These are phyloP conservation scores for Termitomyces bulborhizus DNA, from an alignment of 768 basidiomycete species.

Conservation along the genomic window DNA sequence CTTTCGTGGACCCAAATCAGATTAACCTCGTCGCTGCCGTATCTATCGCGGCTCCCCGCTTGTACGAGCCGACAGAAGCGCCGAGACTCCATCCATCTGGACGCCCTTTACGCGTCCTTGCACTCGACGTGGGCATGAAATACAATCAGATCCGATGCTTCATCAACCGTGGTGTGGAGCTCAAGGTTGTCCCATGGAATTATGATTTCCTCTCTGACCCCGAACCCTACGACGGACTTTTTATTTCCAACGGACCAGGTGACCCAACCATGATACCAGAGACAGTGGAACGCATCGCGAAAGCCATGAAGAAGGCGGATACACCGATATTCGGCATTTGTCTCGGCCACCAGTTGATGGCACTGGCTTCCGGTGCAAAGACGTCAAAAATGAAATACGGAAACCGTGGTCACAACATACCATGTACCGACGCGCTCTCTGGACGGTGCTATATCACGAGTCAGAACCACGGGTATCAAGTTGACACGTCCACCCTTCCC, in stretches of 20 bases:
- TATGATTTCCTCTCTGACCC: conserved; percentile 79
- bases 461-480: conserved; percentile 98
- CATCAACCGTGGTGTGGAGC: conserved; percentile 82
- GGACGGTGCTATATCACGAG: conserved; percentile 99
- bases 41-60: conserved; percentile 60
- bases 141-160: conserved; percentile 99
- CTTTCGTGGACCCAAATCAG: conserved; percentile 84
- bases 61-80: conserved; percentile 56
- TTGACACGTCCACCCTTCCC: conserved; percentile 75
- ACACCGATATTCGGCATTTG: conserved; percentile 97
- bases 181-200: conserved; percentile 98
- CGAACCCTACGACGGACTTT: conserved; percentile 89
- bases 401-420: conserved; percentile 98
- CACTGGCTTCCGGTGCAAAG: conserved; percentile 87
- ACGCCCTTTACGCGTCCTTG: conserved; percentile 76
- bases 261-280: conserved; percentile 80
- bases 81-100: conserved; percentile 71
- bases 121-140: conserved; percentile 99
- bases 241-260: conserved; percentile 97
- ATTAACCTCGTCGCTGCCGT: conserved; percentile 90
- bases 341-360: conserved; percentile 95
- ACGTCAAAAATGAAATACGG: conserved; percentile 99
- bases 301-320: conserved; percentile 65
- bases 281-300: conserved; percentile 64
- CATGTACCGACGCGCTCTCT: conserved; percentile 89